Evolutionary conservation across 1,139 yeast species (phyloP).

Genomic region (Scheffersomyces cryptocercus): DNA sequence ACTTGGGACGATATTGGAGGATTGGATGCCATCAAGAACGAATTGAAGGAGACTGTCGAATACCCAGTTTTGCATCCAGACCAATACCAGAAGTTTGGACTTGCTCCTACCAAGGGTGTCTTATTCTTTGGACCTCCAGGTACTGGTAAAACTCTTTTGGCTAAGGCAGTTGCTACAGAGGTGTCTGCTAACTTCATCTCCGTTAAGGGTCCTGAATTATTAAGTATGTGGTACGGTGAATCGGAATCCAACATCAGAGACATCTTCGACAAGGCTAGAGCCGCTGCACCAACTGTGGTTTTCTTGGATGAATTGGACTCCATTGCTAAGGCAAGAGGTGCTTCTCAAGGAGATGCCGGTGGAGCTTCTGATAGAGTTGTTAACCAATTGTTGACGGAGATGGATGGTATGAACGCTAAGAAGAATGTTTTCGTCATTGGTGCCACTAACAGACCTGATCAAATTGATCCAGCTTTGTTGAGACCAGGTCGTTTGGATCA

Average conservation of each 20-base stretch:
- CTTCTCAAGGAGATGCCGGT: conserved; percentile 89
- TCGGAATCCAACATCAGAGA: conserved; percentile 96
- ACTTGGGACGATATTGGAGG: conserved; percentile 99
- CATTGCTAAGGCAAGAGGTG: conserved; percentile 97
- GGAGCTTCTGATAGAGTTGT: conserved; percentile 99
- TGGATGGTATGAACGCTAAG: conserved; percentile 99
- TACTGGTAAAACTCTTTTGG: conserved; percentile 97
- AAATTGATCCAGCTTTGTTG: conserved; percentile 96
- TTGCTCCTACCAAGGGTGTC: conserved; percentile 97
- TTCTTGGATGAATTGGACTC: conserved; percentile 97
- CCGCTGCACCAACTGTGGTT: conserved; percentile 98
- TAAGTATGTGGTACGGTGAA: conserved; percentile 99
- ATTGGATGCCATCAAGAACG: conserved; percentile 90
- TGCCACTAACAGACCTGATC: conserved; percentile 99
- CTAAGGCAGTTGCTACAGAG: conserved; percentile 98
- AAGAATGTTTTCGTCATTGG: conserved; percentile 98
- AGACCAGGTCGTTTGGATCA: conserved; percentile 99
- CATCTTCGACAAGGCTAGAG: conserved; percentile 96
- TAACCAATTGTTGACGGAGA: conserved; percentile 95
- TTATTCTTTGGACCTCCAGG: conserved; percentile 99
- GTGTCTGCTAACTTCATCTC: conserved; percentile 96
- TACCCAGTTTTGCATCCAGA: conserved; percentile 99
- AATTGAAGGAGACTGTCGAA: conserved; percentile 97
- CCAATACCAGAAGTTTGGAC: conserved; percentile 95
- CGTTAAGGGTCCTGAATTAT: conserved; percentile 95